Evolutionary conservation across 2,329 filamentous ascomycete genomes (phyloP).

Genomic region (Aspergillus udagawae): DNA sequence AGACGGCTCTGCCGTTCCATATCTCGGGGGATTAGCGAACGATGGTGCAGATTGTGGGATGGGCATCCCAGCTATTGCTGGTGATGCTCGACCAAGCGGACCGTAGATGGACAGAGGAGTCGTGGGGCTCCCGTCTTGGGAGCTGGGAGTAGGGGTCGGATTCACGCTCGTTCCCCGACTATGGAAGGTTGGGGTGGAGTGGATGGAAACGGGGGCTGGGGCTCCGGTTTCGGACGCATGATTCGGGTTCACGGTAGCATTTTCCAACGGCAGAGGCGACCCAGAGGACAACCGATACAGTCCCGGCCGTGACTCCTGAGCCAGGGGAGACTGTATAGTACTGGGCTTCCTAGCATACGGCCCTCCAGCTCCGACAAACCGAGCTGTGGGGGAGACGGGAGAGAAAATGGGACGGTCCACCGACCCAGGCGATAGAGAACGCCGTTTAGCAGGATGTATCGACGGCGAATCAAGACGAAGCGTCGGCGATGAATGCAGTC

Average conservation of each 20-base stretch:
- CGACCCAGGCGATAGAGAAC: slow-evolving; percentile 30
- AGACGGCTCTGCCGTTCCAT: slow-evolving; percentile 23
- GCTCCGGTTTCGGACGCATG: slow-evolving; percentile 15
- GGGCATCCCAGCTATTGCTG: slow-evolving; percentile 21
- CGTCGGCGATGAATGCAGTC: slow-evolving; percentile 27
- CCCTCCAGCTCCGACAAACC: slow-evolving; percentile 26
- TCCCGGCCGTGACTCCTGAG: slow-evolving; percentile 28
- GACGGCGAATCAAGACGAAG: slow-evolving; percentile 20
- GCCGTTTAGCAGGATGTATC: slow-evolving; percentile 21
- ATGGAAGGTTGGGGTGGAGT: slow-evolving; percentile 32
- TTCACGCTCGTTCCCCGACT: slow-evolving; percentile 29
- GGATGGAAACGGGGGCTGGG: slow-evolving; percentile 19
- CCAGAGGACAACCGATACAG: slow-evolving; percentile 22
- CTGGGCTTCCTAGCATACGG: slow-evolving; percentile 28
- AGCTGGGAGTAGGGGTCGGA: slow-evolving; percentile 27
- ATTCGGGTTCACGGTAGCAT: slow-evolving; percentile 19
- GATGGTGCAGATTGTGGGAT: slow-evolving; percentile 15
- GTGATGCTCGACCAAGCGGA: slow-evolving; percentile 28
- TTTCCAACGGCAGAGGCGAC: slow-evolving; percentile 24
- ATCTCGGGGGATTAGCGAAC: slow-evolving; percentile 17
- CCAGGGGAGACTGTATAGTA: slow-evolving; percentile 34
- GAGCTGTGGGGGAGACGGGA: slow-evolving; percentile 35
- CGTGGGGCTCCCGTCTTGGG: slow-evolving; percentile 34
- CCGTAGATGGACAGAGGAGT: slow-evolving; percentile 32
- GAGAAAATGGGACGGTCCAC: slow-evolving; percentile 29